phyloP scores from a whole-genome alignment of 306 rosid species.

The Chamaecrista fasciculata region DNA sequence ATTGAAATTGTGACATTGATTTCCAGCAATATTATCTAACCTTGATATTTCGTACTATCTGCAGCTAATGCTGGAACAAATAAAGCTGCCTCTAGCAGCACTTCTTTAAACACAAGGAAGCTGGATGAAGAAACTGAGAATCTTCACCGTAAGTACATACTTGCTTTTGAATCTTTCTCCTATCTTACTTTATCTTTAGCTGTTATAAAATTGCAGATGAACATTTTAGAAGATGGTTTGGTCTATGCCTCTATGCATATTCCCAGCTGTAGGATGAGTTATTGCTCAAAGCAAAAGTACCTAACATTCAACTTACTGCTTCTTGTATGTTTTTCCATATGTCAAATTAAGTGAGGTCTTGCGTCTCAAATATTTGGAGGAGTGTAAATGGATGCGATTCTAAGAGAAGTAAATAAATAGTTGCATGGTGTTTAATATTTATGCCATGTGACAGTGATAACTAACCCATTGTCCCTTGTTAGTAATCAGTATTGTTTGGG shows the following conservation, averaged over 20 bases:
- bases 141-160: constrained; percentile 55
- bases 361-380: background rate
- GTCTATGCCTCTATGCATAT: background rate
- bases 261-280: background rate
- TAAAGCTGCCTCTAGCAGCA: constrained; percentile 75
- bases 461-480: background rate
- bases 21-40: background rate
- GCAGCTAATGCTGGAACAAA: constrained; percentile 68
- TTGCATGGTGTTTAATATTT: background rate
- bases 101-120: constrained; percentile 69
- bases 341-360: background rate
- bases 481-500: background rate
- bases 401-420: background rate
- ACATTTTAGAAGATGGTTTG: background rate
- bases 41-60: background rate
- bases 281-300: background rate
- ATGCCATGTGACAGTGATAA: background rate
- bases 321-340: background rate
- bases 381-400: background rate
- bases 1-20: background rate
- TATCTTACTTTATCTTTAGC: background rate
- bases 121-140: constrained; percentile 73
- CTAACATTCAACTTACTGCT: background rate
- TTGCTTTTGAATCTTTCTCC: background rate
- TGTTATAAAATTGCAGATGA: background rate